phyloP scores from a whole-genome alignment of 305 asterid genomes.

The Striga hermonthica region DNA sequence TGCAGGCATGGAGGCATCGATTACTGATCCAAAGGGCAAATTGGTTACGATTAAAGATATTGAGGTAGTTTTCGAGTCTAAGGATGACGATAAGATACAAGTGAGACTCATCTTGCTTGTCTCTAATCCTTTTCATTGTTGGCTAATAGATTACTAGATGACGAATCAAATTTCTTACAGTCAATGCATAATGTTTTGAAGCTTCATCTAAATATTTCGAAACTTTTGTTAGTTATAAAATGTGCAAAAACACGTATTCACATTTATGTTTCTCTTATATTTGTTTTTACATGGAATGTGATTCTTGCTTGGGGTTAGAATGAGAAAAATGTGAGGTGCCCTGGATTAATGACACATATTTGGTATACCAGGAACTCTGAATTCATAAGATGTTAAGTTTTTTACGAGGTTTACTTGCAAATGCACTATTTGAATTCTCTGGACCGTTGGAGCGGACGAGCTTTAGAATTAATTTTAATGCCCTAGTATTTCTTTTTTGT shows the following conservation, averaged over 20 bases:
- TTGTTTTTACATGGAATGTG: background rate
- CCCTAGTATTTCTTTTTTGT: too few relatives aligned
- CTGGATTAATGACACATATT: conserved; percentile 21
- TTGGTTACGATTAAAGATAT: conserved; percentile 45
- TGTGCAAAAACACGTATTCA: conserved; percentile 4
- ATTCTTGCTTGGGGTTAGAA: conserved; percentile 20
- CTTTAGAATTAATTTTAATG: too few relatives aligned
- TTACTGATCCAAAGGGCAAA: conserved; percentile 44
- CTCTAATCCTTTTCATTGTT: conserved; percentile 21
- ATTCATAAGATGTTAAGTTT: too few relatives aligned
- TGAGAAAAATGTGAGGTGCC: conserved; percentile 5
- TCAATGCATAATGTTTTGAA: background rate
- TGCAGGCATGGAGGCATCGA: conserved; percentile 67
- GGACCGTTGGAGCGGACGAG: too few relatives aligned
- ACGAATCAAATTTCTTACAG: conserved; percentile 10
- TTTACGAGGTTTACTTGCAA: too few relatives aligned
- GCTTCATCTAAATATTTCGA: too few relatives aligned
- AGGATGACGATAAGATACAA: conserved; percentile 62
- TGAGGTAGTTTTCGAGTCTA: conserved; percentile 60
- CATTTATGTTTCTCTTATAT: too few relatives aligned
- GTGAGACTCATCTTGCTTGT: conserved; percentile 42
- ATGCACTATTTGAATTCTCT: background rate
- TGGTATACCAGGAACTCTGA: background rate
- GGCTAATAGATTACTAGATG: background rate
- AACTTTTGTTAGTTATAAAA: background rate